Percentiles rank a stretch among this genome's conserved stretches.
phyloP scores from a whole-genome alignment of 345 rosid species.

The Moricandia arvensis region DNA sequence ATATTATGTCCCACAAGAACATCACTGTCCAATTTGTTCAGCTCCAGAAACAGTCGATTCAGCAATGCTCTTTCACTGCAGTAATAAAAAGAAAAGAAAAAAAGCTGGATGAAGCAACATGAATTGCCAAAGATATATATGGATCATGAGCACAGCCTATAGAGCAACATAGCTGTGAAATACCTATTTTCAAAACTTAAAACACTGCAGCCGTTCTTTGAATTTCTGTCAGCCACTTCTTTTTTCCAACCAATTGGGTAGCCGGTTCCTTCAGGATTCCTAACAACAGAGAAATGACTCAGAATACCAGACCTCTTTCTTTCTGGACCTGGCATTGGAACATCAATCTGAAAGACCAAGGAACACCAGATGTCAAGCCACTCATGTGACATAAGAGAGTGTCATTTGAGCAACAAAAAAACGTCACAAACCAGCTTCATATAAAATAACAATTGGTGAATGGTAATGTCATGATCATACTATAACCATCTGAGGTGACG shows the following conservation, averaged over 20 bases:
- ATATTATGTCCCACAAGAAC: conserved; percentile 95
- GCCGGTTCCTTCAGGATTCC: conserved; percentile 88
- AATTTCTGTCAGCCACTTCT: conserved; percentile 80
- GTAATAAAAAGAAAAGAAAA: conserved; percentile 14
- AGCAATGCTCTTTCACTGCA: conserved; percentile 94
- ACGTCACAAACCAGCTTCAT: background rate
- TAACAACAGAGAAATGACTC: conserved; percentile 85
- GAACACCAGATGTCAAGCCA: conserved; percentile 20
- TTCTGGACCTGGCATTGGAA: conserved; percentile 87
- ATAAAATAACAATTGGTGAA: background rate
- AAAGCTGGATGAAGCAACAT: conserved; percentile 10
- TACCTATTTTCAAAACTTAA: conserved; percentile 84
- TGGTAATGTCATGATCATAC: conserved; percentile 6
- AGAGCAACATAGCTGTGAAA: conserved; percentile 8
- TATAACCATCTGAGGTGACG: background rate
- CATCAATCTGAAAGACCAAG: conserved; percentile 70
- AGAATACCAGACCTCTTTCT: conserved; percentile 77
- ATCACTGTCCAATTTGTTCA: conserved; percentile 87
- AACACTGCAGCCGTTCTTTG: conserved; percentile 71
- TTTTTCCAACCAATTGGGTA: conserved; percentile 94
- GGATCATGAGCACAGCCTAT: background rate
- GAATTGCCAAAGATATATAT: conserved; percentile 12
- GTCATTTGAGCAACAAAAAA: conserved; percentile 10
- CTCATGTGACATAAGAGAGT: conserved; percentile 1
- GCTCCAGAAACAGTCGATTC: conserved; percentile 82